Percentiles rank a stretch among this genome's conserved stretches.
Conservation (phyloP, 768 basidiomycete species). For the Boletus huronensis region DNA sequence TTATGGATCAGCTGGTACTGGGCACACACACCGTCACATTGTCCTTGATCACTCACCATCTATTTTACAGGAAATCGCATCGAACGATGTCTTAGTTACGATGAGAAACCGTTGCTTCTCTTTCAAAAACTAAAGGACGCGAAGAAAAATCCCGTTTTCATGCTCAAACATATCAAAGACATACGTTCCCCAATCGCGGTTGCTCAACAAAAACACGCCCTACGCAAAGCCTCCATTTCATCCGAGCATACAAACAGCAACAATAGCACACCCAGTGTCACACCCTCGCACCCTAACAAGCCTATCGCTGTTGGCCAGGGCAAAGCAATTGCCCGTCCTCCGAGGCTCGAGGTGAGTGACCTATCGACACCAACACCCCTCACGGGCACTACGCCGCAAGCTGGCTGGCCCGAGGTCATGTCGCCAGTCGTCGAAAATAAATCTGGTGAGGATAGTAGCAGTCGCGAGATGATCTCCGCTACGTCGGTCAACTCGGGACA, state of each 20-base stretch:
- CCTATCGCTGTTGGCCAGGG: constrained; percentile 29
- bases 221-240: constrained; percentile 65
- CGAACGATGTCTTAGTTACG: constrained; percentile 94
- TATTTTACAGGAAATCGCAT: constrained; percentile 56
- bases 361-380: constrained; percentile 49
- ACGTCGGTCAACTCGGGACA: constrained; percentile 33
- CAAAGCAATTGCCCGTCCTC: constrained; percentile 50
- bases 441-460: constrained; percentile 41
- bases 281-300: constrained; percentile 23
- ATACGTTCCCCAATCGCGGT: constrained; percentile 97
- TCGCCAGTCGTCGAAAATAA: constrained; percentile 55
- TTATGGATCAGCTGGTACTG: constrained; percentile 82
- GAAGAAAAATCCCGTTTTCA: constrained; percentile 98
- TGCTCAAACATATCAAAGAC: constrained; percentile 92
- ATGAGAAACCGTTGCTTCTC: constrained; percentile 94
- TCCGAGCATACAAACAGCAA: constrained; percentile 24
- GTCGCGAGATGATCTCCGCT: constrained; percentile 36
- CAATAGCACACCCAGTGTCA: constrained; percentile 16
- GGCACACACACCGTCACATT: not conserved
- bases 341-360: constrained; percentile 68
- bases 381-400: constrained; percentile 61
- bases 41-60: not conserved
- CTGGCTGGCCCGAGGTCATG: constrained; percentile 72
- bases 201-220: constrained; percentile 93
- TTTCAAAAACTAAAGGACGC: constrained; percentile 98